These are phyloP conservation scores for Solanum chiquidenum DNA, from an alignment of 257 asterid genomes.

Conservation along the genomic window DNA sequence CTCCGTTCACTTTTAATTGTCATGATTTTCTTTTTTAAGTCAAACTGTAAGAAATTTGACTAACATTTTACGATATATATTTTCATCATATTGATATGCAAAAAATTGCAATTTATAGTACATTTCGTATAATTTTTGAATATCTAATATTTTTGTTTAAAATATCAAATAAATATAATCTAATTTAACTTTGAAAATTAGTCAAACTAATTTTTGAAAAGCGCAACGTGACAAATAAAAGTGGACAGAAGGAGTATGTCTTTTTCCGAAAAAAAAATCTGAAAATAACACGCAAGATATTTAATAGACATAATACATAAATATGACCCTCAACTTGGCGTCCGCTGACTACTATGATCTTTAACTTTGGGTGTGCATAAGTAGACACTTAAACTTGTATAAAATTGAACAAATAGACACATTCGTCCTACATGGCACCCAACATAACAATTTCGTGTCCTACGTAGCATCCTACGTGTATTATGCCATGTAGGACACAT, in stretches of 20 bases:
- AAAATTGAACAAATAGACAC: too few relatives aligned
- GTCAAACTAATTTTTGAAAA: background rate
- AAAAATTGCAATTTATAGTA: too few relatives aligned
- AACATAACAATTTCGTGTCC: too few relatives aligned
- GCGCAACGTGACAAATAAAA: background rate
- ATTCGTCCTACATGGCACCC: background rate
- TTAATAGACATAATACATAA: background rate
- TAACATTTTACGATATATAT: too few relatives aligned
- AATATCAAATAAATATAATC: too few relatives aligned
- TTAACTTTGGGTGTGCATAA: background rate
- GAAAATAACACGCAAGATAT: background rate
- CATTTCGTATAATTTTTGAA: too few relatives aligned
- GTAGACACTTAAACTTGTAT: background rate
- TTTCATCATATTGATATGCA: too few relatives aligned
- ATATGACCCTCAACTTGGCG: background rate
- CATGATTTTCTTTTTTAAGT: too few relatives aligned
- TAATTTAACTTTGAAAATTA: background rate
- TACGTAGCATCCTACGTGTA: too few relatives aligned
- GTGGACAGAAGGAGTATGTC: rapidly evolving
- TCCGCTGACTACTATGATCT: background rate
- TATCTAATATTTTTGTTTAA: too few relatives aligned
- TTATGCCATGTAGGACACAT: background rate
- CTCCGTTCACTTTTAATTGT: rapidly evolving
- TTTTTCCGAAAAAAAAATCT: background rate
- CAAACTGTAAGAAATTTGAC: rapidly evolving